phyloP scores from a whole-genome alignment of 371 early-diverging fungal species.

The Massospora cicadina region DNA sequence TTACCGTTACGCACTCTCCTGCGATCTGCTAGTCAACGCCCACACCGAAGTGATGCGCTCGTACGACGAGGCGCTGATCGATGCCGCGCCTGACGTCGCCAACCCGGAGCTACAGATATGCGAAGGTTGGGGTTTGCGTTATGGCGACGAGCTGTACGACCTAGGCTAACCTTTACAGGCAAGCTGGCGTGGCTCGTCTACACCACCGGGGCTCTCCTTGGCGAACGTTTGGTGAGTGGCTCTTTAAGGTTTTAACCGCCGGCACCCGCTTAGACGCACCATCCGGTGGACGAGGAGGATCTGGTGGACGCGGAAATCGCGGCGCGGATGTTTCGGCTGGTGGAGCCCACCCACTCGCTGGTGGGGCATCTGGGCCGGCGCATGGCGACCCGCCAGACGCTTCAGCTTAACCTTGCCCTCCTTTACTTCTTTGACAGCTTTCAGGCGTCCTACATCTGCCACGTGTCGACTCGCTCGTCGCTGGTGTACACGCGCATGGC shows the following conservation, averaged over 20 bases:
- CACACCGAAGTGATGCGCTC: neutral
- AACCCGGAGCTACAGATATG: neutral
- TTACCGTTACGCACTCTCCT: slow-evolving; percentile 1
- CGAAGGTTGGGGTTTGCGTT: slow-evolving; percentile 7
- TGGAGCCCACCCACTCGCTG: slow-evolving; percentile 29
- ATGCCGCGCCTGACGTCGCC: neutral
- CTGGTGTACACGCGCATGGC: neutral
- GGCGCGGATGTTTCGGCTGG: slow-evolving; percentile 32
- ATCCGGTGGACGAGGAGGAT: slow-evolving; percentile 24
- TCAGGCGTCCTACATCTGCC: slow-evolving; percentile 4
- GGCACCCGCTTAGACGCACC: neutral
- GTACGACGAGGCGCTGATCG: slow-evolving; percentile 1
- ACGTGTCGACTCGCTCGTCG: neutral
- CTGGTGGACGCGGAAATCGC: slow-evolving; percentile 42
- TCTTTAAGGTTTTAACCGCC: slow-evolving; percentile 9
- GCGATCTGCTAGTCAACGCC: slow-evolving; percentile 1
- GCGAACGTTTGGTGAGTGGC: slow-evolving; percentile 30
- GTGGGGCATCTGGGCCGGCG: slow-evolving; percentile 7
- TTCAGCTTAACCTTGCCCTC: slow-evolving; percentile 8
- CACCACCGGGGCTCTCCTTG: slow-evolving; percentile 46
- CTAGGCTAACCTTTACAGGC: slow-evolving; percentile 14
- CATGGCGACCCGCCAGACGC: neutral
- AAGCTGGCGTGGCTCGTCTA: slow-evolving; percentile 73
- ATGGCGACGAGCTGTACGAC: neutral
- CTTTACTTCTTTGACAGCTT: slow-evolving; percentile 9